Conservation (phyloP, 2,329 filamentous ascomycete genomes). For the Paecilomyces formosus region DNA sequence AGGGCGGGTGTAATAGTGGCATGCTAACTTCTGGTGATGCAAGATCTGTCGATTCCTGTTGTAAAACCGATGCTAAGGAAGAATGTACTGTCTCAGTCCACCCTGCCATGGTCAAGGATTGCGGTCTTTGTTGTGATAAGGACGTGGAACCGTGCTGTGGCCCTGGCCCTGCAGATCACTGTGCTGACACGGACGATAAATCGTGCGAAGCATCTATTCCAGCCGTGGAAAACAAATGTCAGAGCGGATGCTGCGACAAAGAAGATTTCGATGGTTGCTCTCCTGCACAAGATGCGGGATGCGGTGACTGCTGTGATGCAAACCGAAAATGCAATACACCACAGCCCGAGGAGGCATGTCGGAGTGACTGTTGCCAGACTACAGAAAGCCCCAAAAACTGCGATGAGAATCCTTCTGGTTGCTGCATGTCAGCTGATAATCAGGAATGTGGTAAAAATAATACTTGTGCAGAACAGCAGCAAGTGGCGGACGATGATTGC, state of each 20-base stretch:
- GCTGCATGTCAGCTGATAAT: background rate
- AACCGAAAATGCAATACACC: background rate
- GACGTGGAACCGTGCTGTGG: background rate
- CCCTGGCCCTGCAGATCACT: background rate
- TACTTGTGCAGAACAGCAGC: background rate
- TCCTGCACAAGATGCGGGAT: background rate
- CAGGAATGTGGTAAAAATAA: background rate
- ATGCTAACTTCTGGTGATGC: background rate
- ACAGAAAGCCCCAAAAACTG: background rate
- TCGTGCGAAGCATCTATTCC: background rate
- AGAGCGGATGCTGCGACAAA: background rate
- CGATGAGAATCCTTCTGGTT: background rate
- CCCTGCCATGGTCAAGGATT: background rate
- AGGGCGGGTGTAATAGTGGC: background rate
- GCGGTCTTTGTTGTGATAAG: background rate
- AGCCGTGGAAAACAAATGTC: background rate
- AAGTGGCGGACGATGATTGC: background rate
- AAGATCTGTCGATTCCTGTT: background rate
- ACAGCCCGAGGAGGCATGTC: background rate
- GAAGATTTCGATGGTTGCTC: background rate
- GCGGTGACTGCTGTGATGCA: background rate
- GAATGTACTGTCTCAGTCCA: background rate
- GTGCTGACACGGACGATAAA: constrained; percentile 1
- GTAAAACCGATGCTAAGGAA: background rate
- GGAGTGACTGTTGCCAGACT: background rate